Percentiles rank a stretch among this genome's conserved stretches.
These are phyloP conservation scores for Penstemon eatonii DNA, from an alignment of 257 asterid species.

Conservation along the genomic window DNA sequence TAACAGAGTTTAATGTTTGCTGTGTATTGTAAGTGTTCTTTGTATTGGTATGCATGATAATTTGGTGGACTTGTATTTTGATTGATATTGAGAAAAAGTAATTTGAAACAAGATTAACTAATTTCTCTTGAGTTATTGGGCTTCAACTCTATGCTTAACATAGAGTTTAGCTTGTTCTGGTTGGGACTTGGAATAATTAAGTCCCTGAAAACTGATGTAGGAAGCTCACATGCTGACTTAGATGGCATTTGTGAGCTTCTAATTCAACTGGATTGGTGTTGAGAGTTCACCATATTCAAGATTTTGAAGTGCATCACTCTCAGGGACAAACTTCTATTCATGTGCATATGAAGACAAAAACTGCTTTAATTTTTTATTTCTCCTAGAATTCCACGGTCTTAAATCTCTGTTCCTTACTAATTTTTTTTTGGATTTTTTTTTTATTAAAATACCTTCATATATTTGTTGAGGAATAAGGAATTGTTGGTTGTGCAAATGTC, in stretches of 20 bases:
- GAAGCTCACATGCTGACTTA: not conserved
- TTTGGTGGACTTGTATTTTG: not conserved
- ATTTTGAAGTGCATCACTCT: not conserved
- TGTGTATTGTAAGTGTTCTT: not conserved
- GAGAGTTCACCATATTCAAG: not conserved
- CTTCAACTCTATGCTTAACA: not conserved
- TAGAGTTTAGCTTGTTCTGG: not conserved
- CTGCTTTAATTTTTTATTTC: not conserved
- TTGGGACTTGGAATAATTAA: not conserved
- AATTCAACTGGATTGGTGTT: not conserved
- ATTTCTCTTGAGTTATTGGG: not conserved
- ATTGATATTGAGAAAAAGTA: not conserved
- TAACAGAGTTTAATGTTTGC: not conserved
- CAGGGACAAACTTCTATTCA: not conserved
- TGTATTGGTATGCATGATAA: not conserved
- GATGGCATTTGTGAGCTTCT: conserved; percentile 15
- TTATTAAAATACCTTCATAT: not conserved
- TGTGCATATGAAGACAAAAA: not conserved
- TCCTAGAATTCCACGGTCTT: not conserved
- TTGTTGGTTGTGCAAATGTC: not conserved
- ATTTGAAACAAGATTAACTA: conserved; percentile 7
- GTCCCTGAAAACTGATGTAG: conserved; percentile 9
- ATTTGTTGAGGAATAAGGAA: not conserved
- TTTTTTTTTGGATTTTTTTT: not conserved
- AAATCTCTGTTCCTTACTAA: not conserved